phyloP scores from a whole-genome alignment of 306 rosid genomes.

The Mimosa bimucronata region DNA sequence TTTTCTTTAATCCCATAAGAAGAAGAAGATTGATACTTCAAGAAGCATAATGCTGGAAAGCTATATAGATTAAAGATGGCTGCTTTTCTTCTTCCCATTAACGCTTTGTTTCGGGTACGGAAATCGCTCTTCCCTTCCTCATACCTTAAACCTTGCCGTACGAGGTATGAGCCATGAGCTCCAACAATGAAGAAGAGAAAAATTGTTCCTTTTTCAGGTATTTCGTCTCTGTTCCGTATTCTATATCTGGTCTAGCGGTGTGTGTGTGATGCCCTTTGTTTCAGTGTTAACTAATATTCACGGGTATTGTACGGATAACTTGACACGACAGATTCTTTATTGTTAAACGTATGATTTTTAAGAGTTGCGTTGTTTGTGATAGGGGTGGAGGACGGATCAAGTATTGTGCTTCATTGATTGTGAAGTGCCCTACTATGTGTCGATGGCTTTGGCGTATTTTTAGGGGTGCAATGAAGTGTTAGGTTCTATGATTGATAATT shows the following conservation, averaged over 20 bases:
- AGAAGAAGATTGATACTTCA: neutral
- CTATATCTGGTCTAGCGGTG: neutral
- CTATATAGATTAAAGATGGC: neutral
- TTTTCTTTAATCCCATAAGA: neutral
- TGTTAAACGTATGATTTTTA: neutral
- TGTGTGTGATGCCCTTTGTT: neutral
- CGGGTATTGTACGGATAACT: neutral
- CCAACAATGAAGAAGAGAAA: conserved; percentile 17
- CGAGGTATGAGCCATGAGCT: conserved; percentile 8
- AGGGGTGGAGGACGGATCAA: neutral
- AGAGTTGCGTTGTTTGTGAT: neutral
- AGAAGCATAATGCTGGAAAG: conserved; percentile 3
- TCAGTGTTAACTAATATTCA: neutral
- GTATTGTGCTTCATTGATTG: neutral
- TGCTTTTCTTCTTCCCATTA: neutral
- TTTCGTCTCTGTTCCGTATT: neutral
- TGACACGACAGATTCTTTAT: neutral
- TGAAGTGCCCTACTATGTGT: neutral
- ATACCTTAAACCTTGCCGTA: neutral
- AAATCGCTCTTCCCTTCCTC: neutral
- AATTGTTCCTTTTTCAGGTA: conserved; percentile 6
- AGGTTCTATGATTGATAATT: conserved; percentile 43
- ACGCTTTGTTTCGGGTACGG: neutral
- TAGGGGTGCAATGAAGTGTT: neutral
- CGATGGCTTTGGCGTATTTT: neutral